Evolutionary conservation across 208 protist species (phyloP).

Genomic region (Leishmania arabica): DNA sequence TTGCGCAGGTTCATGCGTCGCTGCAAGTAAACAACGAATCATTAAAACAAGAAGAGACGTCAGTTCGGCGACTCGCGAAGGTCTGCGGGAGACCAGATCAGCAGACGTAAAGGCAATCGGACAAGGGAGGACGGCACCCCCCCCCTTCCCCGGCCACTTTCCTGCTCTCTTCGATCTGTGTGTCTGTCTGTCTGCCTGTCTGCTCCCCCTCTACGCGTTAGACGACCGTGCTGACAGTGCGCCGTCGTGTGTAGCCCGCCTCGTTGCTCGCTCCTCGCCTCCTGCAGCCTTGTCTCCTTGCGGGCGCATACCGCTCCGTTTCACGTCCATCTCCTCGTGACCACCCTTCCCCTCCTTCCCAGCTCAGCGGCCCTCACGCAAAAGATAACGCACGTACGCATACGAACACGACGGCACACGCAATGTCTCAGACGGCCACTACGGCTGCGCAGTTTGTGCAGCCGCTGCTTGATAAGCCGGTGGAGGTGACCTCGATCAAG

Average conservation of each 20-base stretch:
- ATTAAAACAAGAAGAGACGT: background rate
- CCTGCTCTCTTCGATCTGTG: background rate
- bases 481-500: conserved; percentile 76
- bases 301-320: no score
- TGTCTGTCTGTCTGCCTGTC: background rate
- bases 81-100: no score
- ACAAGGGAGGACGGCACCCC: background rate
- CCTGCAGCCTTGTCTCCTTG: no score
- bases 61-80: no score
- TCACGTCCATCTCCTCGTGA: no score
- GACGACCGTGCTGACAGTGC: no score
- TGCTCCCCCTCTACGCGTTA: background rate
- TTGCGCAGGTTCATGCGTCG: background rate
- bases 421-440: background rate
- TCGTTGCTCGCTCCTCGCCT: background rate
- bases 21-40: background rate
- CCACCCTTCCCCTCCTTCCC: no score
- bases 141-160: background rate
- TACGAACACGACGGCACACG: background rate
- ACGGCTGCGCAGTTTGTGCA: conserved; percentile 44
- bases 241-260: background rate
- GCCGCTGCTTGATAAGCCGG: conserved; percentile 53
- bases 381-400: background rate
- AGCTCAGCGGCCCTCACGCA: background rate
- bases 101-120: background rate